phyloP scores from a whole-genome alignment of 495 filamentous ascomycete species.

The Xylaria longipes region DNA sequence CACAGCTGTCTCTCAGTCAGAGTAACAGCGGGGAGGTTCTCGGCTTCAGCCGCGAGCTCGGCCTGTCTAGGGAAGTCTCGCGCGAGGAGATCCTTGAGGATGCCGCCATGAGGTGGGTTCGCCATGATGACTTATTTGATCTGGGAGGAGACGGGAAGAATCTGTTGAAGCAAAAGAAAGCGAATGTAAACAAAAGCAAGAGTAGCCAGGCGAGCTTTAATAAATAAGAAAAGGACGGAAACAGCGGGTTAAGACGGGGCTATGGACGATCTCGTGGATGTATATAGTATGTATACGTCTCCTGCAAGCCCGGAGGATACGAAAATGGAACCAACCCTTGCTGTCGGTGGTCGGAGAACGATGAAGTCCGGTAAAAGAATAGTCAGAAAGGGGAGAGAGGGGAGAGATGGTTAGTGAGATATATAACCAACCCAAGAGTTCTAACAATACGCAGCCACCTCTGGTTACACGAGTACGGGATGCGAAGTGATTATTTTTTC shows the following conservation, averaged over 20 bases:
- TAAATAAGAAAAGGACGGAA: slow-evolving; percentile 6
- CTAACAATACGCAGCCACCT: background rate
- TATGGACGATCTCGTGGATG: slow-evolving; percentile 15
- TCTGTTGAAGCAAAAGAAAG: background rate
- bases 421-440: background rate
- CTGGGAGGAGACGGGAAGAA: background rate
- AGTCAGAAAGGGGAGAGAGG: background rate
- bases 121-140: slow-evolving; percentile 49
- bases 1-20: slow-evolving; percentile 94
- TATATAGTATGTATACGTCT: slow-evolving; percentile 7
- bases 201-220: slow-evolving; percentile 17
- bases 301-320: slow-evolving; percentile 6
- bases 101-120: slow-evolving; percentile 90
- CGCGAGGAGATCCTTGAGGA: slow-evolving; percentile 95
- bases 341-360: background rate
- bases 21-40: slow-evolving; percentile 81
- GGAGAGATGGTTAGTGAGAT: background rate
- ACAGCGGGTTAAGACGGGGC: background rate
- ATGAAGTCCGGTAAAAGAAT: background rate
- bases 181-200: background rate
- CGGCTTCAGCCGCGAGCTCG: slow-evolving; percentile 81
- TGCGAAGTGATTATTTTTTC: slow-evolving; percentile 6
- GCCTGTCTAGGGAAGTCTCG: slow-evolving; percentile 81
- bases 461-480: slow-evolving; percentile 4
- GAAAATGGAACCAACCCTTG: slow-evolving; percentile 17